A percentile compares a stretch with the other conserved stretches of the same genome.
Conservation (phyloP, 164 flowering plant genomes). For the Annona cherimola region DNA sequence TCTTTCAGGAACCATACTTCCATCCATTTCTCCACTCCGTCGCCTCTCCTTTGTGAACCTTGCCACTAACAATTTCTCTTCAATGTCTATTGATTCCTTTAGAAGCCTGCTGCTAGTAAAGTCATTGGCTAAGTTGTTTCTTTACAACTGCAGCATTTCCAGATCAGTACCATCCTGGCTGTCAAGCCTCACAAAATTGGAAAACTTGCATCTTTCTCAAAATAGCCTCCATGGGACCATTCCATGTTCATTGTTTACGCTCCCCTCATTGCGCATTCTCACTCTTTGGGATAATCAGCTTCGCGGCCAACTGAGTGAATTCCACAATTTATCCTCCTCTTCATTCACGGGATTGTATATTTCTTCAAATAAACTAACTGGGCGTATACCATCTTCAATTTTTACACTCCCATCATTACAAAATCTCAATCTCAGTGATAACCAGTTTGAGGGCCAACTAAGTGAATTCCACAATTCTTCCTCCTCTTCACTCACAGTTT, state of each 20-base stretch:
- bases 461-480: too few relatives aligned
- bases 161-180: slow-evolving; percentile 35
- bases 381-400: too few relatives aligned
- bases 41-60: slow-evolving; percentile 21
- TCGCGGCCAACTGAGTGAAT: too few relatives aligned
- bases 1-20: slow-evolving; percentile 25
- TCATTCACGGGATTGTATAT: too few relatives aligned
- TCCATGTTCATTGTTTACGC: slow-evolving; percentile 31
- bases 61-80: slow-evolving; percentile 23
- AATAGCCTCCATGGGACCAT: slow-evolving; percentile 37
- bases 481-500: too few relatives aligned
- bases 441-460: too few relatives aligned
- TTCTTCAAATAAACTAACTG: too few relatives aligned
- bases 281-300: slow-evolving; percentile 29
- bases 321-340: too few relatives aligned
- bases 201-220: slow-evolving; percentile 14
- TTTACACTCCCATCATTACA: too few relatives aligned
- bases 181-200: slow-evolving; percentile 23
- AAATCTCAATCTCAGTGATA: too few relatives aligned
- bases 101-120: slow-evolving; percentile 21
- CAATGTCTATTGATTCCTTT: slow-evolving; percentile 15
- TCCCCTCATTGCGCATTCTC: slow-evolving; percentile 26
- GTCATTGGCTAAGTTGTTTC: slow-evolving; percentile 20
- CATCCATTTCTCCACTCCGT: slow-evolving; percentile 17
- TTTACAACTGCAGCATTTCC: slow-evolving; percentile 20